Evolutionary conservation across 2,329 filamentous ascomycete genomes (phyloP).

Genomic region (Blumeria hordei): DNA sequence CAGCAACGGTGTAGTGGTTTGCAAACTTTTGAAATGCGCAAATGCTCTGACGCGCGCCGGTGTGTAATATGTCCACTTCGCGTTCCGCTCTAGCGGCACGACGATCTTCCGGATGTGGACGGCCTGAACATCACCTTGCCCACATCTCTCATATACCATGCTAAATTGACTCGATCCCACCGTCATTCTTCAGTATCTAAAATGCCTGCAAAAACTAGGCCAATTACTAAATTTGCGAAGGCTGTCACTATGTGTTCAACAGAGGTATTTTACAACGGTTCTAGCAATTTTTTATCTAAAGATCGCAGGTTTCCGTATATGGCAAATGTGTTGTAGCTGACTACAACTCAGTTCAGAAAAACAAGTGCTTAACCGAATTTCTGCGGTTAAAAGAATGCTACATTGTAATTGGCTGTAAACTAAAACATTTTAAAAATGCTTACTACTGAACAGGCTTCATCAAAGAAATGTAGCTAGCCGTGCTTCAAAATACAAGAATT

Average conservation of each 20-base stretch:
- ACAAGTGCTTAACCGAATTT: slow-evolving; percentile 76
- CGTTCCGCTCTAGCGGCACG: too few species aligned
- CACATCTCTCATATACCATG: too few species aligned
- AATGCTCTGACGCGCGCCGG: too few species aligned
- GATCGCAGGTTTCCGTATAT: slow-evolving; percentile 49
- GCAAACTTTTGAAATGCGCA: too few species aligned
- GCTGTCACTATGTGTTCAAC: slow-evolving; percentile 39
- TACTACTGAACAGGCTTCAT: slow-evolving; percentile 20
- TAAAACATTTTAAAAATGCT: slow-evolving; percentile 4
- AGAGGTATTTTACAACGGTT: slow-evolving; percentile 25
- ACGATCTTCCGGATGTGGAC: too few species aligned
- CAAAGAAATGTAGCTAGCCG: slow-evolving; percentile 15
- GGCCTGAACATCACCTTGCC: too few species aligned
- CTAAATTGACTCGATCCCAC: too few species aligned
- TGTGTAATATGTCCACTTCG: too few species aligned
- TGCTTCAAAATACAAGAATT: too few species aligned
- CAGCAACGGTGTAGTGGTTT: too few species aligned
- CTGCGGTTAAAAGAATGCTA: slow-evolving; percentile 70
- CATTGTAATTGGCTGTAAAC: slow-evolving; percentile 28
- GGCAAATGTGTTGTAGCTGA: slow-evolving; percentile 80
- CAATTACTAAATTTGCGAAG: slow-evolving; percentile 44
- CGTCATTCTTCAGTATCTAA: background rate
- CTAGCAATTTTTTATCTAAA: background rate
- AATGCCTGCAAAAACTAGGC: slow-evolving; percentile 24
- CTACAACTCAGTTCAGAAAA: slow-evolving; percentile 73